Evolutionary conservation across 495 filamentous ascomycete species (phyloP).

Genomic region (Trichocladium antarcticum): DNA sequence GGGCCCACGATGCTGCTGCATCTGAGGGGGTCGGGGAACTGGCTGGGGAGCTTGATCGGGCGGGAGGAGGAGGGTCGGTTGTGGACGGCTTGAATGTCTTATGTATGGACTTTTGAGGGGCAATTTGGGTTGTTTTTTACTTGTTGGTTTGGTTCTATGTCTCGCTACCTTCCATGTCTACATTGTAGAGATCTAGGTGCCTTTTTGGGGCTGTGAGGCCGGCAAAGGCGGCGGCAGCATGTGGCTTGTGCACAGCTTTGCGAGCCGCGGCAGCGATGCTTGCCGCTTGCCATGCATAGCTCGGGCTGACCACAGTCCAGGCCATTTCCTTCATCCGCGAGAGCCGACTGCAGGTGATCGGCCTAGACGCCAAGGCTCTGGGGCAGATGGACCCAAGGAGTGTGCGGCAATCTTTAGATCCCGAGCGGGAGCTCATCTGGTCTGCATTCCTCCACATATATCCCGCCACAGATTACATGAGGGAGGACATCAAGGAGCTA

Average conservation of each 20-base stretch:
- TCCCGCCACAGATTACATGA: constrained; percentile 29
- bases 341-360: no score
- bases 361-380: background rate
- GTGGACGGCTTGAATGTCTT: constrained; percentile 24
- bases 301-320: no score
- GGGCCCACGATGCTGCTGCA: constrained; percentile 25
- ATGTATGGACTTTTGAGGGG: no score
- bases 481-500: constrained; percentile 58
- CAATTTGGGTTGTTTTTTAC: background rate
- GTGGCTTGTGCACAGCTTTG: no score
- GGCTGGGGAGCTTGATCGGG: constrained; percentile 35
- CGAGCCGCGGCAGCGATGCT: no score
- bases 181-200: no score
- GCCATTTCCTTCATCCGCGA: no score
- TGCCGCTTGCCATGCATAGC: no score
- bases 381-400: background rate
- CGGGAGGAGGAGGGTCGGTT: constrained; percentile 27
- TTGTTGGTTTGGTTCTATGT: background rate
- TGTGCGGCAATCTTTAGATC: background rate
- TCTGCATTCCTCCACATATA: background rate
- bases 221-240: no score
- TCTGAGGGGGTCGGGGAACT: constrained; percentile 35
- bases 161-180: no score
- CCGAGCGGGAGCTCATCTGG: background rate
- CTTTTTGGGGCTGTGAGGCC: no score